Conservation (phyloP, 208 protist species). For the Wallacemonas sp. region DNA sequence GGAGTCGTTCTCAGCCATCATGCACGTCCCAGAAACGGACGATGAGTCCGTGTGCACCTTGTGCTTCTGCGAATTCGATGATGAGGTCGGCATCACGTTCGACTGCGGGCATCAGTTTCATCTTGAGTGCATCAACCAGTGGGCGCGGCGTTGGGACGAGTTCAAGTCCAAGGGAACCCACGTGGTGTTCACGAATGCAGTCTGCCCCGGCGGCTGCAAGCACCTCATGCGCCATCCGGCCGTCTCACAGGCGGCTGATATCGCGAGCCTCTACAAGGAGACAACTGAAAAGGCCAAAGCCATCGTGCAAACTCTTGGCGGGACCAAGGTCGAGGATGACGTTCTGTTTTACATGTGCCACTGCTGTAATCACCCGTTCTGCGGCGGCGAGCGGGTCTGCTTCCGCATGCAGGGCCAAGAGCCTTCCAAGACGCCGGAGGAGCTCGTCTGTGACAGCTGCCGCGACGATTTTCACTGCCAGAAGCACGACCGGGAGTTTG, state of each 20-base stretch:
- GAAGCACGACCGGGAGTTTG: conserved; percentile 40
- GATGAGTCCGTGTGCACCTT: conserved; percentile 59
- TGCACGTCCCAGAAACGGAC: conserved; percentile 27
- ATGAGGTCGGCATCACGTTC: conserved; percentile 65
- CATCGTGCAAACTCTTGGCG: conserved; percentile 27
- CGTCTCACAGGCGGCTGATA: conserved; percentile 43
- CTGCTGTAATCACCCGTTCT: conserved; percentile 69
- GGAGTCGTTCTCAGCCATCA: background rate
- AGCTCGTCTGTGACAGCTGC: conserved; percentile 81
- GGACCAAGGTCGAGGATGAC: conserved; percentile 63
- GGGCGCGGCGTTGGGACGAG: conserved; percentile 63
- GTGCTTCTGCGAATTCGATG: conserved; percentile 84
- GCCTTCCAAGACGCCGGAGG: conserved; percentile 54
- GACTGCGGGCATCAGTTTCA: conserved; percentile 89
- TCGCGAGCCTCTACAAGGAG: conserved; percentile 49
- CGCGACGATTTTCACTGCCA: conserved; percentile 48
- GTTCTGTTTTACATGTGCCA: conserved; percentile 81
- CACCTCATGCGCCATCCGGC: conserved; percentile 66
- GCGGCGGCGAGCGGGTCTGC: conserved; percentile 78
- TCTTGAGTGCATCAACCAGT: conserved; percentile 74
- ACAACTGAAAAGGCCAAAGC: conserved; percentile 18
- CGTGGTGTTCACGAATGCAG: conserved; percentile 82
- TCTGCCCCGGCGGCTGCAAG: conserved; percentile 83
- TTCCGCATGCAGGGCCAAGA: conserved; percentile 64
- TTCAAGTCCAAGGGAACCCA: conserved; percentile 75